phyloP scores from a whole-genome alignment of 2,329 filamentous ascomycete genomes.

The Dryadomyces quercus-mongolicae region DNA sequence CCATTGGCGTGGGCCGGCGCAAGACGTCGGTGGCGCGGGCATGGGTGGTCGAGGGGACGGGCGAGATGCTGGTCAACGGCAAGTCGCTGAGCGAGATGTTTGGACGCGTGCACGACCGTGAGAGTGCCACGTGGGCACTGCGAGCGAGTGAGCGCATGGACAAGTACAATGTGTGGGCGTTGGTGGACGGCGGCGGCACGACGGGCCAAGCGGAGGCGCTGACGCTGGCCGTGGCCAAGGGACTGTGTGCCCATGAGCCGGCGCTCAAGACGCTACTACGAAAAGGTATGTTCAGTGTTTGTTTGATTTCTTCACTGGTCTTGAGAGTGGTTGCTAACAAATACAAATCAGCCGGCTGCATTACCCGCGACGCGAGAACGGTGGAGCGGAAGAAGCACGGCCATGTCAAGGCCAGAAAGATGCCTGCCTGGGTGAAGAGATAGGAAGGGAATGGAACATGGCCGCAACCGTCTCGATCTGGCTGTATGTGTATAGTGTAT shows the following conservation, averaged over 20 bases:
- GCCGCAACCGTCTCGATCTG: too few relatives aligned
- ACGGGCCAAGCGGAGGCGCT: conserved; percentile 95
- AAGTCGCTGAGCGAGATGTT: conserved; percentile 75
- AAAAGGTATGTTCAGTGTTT: conserved; percentile 50
- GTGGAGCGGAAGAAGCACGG: conserved; percentile 99
- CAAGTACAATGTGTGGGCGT: conserved; percentile 94
- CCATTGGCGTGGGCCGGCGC: conserved; percentile 69
- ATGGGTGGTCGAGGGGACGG: conserved; percentile 84
- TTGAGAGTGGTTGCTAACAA: conserved; percentile 10
- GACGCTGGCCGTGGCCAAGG: conserved; percentile 80
- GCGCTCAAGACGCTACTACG: conserved; percentile 76
- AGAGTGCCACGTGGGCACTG: conserved; percentile 86
- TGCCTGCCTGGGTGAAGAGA: conserved; percentile 93
- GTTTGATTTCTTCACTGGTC: neutral
- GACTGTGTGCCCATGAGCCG: conserved; percentile 82
- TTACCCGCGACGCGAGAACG: conserved; percentile 79
- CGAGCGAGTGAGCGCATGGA: conserved; percentile 72
- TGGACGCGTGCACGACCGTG: conserved; percentile 79
- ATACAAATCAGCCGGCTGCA: conserved; percentile 71
- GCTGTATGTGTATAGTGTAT: too few relatives aligned
- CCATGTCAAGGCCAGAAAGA: conserved; percentile 93
- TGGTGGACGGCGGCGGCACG: conserved; percentile 74
- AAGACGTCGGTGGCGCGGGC: conserved; percentile 80
- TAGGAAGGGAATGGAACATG: too few relatives aligned
- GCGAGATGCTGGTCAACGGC: conserved; percentile 82